These are phyloP conservation scores for Botrytis aclada DNA, from an alignment of 2,329 filamentous ascomycete species.

Conservation along the genomic window DNA sequence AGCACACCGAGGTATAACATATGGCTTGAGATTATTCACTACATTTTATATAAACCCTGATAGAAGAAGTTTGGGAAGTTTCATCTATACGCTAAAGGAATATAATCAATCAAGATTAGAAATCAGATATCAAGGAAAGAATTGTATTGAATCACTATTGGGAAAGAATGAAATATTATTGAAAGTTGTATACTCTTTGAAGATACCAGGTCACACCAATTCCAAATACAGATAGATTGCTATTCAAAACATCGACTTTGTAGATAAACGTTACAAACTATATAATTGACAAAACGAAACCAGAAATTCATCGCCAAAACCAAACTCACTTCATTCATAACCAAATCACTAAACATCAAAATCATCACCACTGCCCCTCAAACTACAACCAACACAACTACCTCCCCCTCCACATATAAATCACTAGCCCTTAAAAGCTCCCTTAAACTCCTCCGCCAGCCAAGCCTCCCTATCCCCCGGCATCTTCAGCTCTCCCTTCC, in stretches of 20 bases:
- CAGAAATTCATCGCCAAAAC: not conserved
- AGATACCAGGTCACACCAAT: not conserved
- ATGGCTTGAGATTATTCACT: not conserved
- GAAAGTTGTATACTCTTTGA: not conserved
- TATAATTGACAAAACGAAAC: not conserved
- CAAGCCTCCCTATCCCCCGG: not conserved
- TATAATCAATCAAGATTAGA: not conserved
- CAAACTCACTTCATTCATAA: not conserved
- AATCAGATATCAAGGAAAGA: fast-evolving
- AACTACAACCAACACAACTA: too few species aligned
- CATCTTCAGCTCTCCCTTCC: not conserved
- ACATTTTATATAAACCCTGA: not conserved
- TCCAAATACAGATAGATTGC: fast-evolving
- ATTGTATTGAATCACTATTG: not conserved
- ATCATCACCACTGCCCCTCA: not conserved
- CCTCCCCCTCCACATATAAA: not conserved
- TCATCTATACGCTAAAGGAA: not conserved
- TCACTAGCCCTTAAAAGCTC: not conserved
- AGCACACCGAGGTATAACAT: not conserved
- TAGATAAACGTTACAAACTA: not conserved
- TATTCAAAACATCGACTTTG: too few species aligned
- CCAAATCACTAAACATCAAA: not conserved
- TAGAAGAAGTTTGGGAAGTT: not conserved
- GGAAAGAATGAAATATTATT: too few species aligned
- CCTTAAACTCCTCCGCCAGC: not conserved